Conservation (phyloP, 1,139 yeast species). For the Kluyveromyces marxianus region DNA sequence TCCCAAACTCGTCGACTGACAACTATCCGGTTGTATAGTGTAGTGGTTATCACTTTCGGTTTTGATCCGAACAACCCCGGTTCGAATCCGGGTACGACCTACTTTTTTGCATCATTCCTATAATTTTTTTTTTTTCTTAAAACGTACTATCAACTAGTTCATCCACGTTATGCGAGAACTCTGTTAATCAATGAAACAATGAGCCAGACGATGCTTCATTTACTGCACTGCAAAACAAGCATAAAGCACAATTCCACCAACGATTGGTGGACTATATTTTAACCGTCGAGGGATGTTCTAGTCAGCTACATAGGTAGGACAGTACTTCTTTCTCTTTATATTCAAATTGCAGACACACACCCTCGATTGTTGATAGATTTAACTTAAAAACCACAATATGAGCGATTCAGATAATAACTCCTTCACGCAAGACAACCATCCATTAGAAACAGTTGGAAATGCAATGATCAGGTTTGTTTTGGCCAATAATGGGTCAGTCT, state of each 20-base stretch:
- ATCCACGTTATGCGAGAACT: too few relatives aligned
- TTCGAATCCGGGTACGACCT: constrained; percentile 95
- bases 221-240: too few relatives aligned
- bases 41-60: constrained; percentile 64
- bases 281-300: too few relatives aligned
- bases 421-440: not conserved
- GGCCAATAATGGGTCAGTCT: constrained; percentile 9
- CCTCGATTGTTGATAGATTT: not conserved
- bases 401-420: not conserved
- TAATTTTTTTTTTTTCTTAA: not conserved
- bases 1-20: too few relatives aligned
- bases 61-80: constrained; percentile 86
- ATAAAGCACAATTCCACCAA: too few relatives aligned
- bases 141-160: not conserved
- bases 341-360: not conserved
- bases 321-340: too few relatives aligned
- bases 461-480: constrained; percentile 4
- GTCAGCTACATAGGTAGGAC: too few relatives aligned
- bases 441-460: not conserved
- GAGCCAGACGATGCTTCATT: too few relatives aligned
- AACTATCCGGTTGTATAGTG: constrained; percentile 37
- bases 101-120: constrained; percentile 26
- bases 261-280: too few relatives aligned
- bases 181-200: too few relatives aligned
- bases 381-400: not conserved